Evolutionary conservation across 768 basidiomycete genomes (phyloP), one percentile per base, ranked within the genome.

Genomic region (Ephemerocybe angulata): DNA sequence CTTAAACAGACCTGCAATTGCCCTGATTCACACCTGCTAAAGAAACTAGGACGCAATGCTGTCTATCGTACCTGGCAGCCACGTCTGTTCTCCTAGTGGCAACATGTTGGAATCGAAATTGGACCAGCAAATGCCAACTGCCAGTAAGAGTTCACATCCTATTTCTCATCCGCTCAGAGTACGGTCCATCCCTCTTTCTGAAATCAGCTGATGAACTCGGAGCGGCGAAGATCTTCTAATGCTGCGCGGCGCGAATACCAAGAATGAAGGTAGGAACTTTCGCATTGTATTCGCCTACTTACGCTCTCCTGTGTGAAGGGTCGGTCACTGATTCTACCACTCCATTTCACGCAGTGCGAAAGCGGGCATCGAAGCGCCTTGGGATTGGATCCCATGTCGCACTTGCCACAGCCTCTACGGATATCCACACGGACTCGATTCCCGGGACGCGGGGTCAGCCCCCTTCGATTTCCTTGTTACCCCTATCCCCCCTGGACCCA

Each of bases 401-500:
- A 19, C 21, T 25, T 21, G 25, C 30, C 48, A 21, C 48, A 29
- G 21, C 48, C 25, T 47, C 28, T 21, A 17, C 15, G 27, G 41
- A 52, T 52, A 25, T n/a, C 31, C 15, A 33, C 17, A 19, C n/a
- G 43, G 35, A 54, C 38, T 22, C 27, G 10, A 21, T 22, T 41
- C 47, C 38, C 47, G 30, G n/a, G 19, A 49, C 8, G 31, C 38
- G 37, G 37, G 40, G 44, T 49, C 54, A 49, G 54, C 54, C 54
- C 24, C 54, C 21, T 21, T 38, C 35, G 28, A 50, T 38, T 21
- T 17, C 37, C 13, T n/a, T 28, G 24, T 31, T 50, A 51, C 55
- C 55, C 55, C 55, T 56, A 56, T 56, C 30, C 51, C 29, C 31
- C 38, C 54, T 29, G n/a, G 35, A 41, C 35, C 25, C 35, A 17